Evolutionary conservation across 2,329 filamentous ascomycete genomes (phyloP).

Genomic region (Orbilia javanica): DNA sequence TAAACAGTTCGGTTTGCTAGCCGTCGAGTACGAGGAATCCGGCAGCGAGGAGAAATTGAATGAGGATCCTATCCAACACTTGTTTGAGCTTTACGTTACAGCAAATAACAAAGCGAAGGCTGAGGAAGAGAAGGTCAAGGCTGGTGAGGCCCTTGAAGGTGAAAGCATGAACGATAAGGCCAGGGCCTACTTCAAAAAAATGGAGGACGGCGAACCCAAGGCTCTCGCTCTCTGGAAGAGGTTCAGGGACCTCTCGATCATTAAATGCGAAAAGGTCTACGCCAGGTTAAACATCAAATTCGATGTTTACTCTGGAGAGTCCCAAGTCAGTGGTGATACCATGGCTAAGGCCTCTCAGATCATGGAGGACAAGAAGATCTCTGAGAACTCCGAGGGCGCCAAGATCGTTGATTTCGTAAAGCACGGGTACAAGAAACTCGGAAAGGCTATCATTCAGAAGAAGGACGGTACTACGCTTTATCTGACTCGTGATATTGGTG

Average conservation of each 20-base stretch:
- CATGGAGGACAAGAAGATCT: constrained; percentile 75
- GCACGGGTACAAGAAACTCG: constrained; percentile 76
- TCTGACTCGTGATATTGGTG: constrained; percentile 81
- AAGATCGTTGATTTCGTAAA: constrained; percentile 79
- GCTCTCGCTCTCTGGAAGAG: constrained; percentile 75
- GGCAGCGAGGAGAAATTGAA: constrained; percentile 79
- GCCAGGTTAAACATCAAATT: constrained; percentile 78
- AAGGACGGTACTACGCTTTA: constrained; percentile 82
- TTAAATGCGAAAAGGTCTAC: constrained; percentile 76
- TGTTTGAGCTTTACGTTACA: constrained; percentile 84
- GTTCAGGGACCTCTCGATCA: constrained; percentile 77
- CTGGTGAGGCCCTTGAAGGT: constrained; percentile 35
- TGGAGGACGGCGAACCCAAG: constrained; percentile 75
- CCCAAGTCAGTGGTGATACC: constrained; percentile 75
- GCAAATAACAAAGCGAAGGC: constrained; percentile 74
- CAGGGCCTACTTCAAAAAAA: constrained; percentile 77
- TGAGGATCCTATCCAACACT: constrained; percentile 82
- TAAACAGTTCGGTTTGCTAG: constrained; percentile 77
- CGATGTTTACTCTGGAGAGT: constrained; percentile 80
- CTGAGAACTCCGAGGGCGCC: constrained; percentile 78
- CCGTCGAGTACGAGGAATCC: constrained; percentile 80
- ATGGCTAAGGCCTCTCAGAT: constrained; percentile 75
- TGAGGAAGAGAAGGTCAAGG: constrained; percentile 67
- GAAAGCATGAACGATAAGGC: constrained; percentile 76
- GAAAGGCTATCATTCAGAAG: constrained; percentile 78